A percentile compares a stretch with the other conserved stretches of the same genome.
Evolutionary conservation across 257 asterid genomes (phyloP).

Genomic region (Solanum medicagineum): DNA sequence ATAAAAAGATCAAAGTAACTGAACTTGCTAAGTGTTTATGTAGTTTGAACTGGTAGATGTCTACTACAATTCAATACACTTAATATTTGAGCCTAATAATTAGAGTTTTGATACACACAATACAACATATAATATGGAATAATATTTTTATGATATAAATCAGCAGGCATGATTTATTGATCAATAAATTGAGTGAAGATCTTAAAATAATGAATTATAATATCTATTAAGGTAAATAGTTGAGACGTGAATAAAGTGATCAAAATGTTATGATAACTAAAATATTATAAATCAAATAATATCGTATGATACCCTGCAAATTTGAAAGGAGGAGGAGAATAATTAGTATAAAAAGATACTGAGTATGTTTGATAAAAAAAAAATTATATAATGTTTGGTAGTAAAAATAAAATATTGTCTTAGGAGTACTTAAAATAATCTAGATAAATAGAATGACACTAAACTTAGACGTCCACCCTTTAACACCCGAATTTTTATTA

Average conservation of each 20-base stretch:
- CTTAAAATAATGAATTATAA: neutral
- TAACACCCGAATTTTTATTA: neutral
- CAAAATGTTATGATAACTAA: neutral
- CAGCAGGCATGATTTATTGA: neutral
- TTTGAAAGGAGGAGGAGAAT: neutral
- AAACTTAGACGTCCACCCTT: neutral
- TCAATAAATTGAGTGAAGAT: neutral
- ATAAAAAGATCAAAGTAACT: neutral
- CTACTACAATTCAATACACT: neutral
- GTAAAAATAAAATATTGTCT: neutral
- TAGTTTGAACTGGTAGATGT: neutral
- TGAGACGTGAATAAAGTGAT: neutral
- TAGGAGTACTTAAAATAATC: neutral
- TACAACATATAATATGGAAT: neutral
- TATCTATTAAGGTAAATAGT: neutral
- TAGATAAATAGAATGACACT: neutral
- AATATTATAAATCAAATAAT: neutral
- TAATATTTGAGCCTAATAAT: neutral
- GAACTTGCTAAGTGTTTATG: neutral
- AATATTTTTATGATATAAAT: neutral
- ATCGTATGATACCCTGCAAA: neutral
- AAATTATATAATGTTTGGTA: neutral
- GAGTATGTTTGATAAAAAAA: neutral
- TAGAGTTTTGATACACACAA: neutral
- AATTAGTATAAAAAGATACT: neutral